These are phyloP conservation scores for Osmozyma mogii DNA, from an alignment of 805 yeast species.

Conservation along the genomic window DNA sequence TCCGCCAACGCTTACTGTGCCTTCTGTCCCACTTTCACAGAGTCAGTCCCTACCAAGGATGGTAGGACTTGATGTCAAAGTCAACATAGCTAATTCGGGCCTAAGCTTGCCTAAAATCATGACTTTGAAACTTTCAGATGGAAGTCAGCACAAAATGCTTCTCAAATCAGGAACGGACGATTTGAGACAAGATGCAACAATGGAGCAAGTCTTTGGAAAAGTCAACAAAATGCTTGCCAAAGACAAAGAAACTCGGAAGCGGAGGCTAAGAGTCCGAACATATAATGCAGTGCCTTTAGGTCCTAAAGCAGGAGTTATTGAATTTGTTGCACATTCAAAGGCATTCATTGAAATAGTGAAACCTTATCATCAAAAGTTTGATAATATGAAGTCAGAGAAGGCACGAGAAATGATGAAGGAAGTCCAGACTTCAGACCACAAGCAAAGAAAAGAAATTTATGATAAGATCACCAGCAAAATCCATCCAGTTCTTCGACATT, in stretches of 20 bases:
- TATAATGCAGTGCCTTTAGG: conserved; percentile 89
- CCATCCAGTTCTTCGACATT: conserved; percentile 61
- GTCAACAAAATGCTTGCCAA: conserved; percentile 59
- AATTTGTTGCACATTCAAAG: conserved; percentile 72
- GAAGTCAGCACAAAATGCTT: conserved; percentile 49
- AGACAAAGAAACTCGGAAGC: conserved; percentile 47
- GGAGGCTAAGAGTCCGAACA: conserved; percentile 64
- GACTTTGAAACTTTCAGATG: conserved; percentile 47
- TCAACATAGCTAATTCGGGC: conserved; percentile 73
- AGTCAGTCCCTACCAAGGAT: conserved; percentile 46
- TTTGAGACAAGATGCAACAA: conserved; percentile 88
- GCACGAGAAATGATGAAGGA: conserved; percentile 62
- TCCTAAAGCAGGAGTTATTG: conserved; percentile 80
- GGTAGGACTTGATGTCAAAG: conserved; percentile 30
- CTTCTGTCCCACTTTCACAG: conserved; percentile 33
- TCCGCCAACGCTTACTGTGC: conserved; percentile 52
- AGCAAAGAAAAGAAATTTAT: conserved; percentile 40
- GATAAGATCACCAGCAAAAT: conserved; percentile 40
- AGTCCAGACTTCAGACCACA: conserved; percentile 38
- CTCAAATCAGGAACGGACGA: conserved; percentile 88
- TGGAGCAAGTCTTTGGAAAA: conserved; percentile 93
- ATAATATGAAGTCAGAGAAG: conserved; percentile 39
- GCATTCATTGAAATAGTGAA: conserved; percentile 63
- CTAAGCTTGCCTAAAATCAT: conserved; percentile 81
- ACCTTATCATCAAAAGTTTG: conserved; percentile 50